Conservation (phyloP, 345 rosid species). For the Ceriops decandra region DNA sequence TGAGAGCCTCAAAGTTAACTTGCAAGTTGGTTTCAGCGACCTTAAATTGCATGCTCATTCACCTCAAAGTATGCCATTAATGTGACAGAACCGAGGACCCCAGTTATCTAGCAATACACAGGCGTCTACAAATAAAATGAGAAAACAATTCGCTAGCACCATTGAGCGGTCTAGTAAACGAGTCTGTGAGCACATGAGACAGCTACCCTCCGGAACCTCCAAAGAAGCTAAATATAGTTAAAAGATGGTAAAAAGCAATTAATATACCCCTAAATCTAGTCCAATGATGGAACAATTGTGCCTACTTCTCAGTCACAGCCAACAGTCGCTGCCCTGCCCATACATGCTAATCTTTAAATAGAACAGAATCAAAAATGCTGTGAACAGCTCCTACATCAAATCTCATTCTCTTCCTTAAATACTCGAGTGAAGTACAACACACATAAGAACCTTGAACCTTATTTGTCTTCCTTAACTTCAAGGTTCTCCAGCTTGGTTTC, state of each 20-base stretch:
- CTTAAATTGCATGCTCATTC: not conserved
- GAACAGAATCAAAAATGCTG: slow-evolving; percentile 28
- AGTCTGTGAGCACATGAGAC: not conserved
- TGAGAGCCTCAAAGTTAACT: not conserved
- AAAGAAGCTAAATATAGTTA: not conserved
- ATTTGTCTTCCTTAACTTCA: slow-evolving; percentile 50
- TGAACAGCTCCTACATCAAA: slow-evolving; percentile 16
- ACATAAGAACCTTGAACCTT: slow-evolving; percentile 19
- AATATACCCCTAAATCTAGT: slow-evolving; percentile 2
- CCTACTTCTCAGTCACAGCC: slow-evolving; percentile 3
- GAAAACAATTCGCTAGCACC: not conserved
- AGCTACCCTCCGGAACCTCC: not conserved
- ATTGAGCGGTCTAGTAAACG: slow-evolving; percentile 4
- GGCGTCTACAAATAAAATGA: not conserved
- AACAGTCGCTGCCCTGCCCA: slow-evolving; percentile 14
- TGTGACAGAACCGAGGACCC: not conserved
- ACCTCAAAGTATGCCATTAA: not conserved
- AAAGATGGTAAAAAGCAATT: not conserved
- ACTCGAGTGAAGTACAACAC: not conserved
- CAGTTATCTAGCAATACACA: not conserved
- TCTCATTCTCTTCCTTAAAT: not conserved
- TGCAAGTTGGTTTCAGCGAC: not conserved
- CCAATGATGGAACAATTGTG: not conserved
- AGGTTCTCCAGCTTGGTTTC: slow-evolving; percentile 70
- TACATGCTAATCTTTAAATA: slow-evolving; percentile 17